Conservation (phyloP, 176 grass and related monocot genomes). For the Eragrostis curvula region DNA sequence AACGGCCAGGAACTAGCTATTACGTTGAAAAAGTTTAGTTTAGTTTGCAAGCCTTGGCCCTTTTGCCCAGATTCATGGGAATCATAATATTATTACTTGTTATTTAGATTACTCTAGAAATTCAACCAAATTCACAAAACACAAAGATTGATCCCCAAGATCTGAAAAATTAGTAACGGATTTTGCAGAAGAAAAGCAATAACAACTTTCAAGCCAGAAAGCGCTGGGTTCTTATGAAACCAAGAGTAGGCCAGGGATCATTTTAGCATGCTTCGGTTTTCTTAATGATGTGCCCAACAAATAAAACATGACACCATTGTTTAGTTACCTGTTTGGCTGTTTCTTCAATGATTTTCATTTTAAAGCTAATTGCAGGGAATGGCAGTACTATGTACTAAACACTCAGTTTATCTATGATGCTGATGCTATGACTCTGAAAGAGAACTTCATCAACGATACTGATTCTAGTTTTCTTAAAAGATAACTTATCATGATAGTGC, state of each 20-base stretch:
- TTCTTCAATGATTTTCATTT: not conserved
- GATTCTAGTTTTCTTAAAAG: not conserved
- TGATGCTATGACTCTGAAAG: not conserved
- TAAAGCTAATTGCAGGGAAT: not conserved
- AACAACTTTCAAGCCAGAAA: not conserved
- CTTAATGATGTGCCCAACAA: not conserved
- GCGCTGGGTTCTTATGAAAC: not conserved
- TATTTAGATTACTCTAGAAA: not conserved
- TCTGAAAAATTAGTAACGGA: not conserved
- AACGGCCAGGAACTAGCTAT: not conserved
- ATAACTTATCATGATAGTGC: not conserved
- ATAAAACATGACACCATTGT: constrained; percentile 3
- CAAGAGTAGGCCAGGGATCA: not conserved
- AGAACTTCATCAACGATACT: not conserved
- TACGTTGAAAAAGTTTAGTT: not conserved
- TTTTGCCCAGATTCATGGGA: not conserved
- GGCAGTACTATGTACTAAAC: not conserved
- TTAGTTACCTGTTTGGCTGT: not conserved
- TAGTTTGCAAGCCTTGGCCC: not conserved
- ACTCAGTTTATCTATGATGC: not conserved
- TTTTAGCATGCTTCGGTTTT: not conserved
- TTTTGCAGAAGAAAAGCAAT: not conserved
- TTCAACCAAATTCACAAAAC: not conserved
- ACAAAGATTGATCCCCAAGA: not conserved
- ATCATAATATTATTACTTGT: not conserved